phyloP scores from a whole-genome alignment of 2,329 filamentous ascomycete genomes.

The Zalaria obscura region DNA sequence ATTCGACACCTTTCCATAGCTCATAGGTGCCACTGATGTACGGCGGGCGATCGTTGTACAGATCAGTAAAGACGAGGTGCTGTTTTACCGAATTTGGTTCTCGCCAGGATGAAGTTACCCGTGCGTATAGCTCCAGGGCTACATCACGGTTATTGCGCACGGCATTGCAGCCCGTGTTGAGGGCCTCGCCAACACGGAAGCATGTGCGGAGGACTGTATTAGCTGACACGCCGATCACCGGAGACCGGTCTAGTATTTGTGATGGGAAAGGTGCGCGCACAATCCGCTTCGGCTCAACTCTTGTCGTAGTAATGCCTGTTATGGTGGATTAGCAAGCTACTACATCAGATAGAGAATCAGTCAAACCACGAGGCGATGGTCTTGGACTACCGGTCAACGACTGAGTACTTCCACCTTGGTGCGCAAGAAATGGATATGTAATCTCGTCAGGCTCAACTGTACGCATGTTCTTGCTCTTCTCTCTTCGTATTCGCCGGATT shows the following conservation, averaged over 20 bases:
- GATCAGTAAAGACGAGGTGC: conserved; percentile 48
- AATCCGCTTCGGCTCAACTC: conserved; percentile 25
- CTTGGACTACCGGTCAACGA: too few species aligned
- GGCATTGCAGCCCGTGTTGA: conserved; percentile 33
- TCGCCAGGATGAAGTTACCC: conserved; percentile 43
- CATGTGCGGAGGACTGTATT: conserved; percentile 40
- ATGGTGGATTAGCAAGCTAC: too few species aligned
- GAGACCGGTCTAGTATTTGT: conserved; percentile 36
- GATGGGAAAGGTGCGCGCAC: conserved; percentile 37
- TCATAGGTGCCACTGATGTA: conserved; percentile 34
- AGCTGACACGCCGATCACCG: conserved; percentile 38
- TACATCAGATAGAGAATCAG: too few species aligned
- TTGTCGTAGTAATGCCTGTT: too few species aligned
- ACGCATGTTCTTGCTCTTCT: background rate
- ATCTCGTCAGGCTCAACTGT: background rate
- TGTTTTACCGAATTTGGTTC: conserved; percentile 36
- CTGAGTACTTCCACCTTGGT: background rate
- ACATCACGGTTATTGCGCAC: conserved; percentile 33
- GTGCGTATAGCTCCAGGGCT: conserved; percentile 49
- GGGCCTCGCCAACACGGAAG: conserved; percentile 49
- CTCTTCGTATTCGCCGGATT: background rate
- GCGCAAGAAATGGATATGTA: background rate
- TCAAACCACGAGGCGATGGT: too few species aligned
- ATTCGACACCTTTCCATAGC: conserved; percentile 28
- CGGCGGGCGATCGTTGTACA: conserved; percentile 45